Evolutionary conservation across 495 filamentous ascomycete species (phyloP).

Genomic region (Aspergillus saccharolyticus): DNA sequence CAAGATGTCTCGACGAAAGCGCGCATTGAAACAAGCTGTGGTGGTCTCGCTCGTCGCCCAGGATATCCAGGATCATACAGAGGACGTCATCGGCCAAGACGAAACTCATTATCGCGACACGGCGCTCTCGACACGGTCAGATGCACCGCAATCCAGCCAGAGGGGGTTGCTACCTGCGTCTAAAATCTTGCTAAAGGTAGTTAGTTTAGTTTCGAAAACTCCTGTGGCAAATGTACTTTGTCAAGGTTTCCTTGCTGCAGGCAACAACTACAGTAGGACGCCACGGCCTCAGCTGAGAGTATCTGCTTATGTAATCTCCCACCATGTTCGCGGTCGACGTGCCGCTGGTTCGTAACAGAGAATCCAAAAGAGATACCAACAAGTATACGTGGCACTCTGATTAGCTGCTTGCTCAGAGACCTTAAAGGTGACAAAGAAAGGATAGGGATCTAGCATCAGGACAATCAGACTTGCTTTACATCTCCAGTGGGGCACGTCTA

Average conservation of each 20-base stretch:
- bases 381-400: too few species aligned
- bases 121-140: background rate
- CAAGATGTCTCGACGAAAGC: slow-evolving; percentile 32
- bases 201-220: background rate
- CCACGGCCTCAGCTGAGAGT: background rate
- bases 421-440: too few species aligned
- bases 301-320: slow-evolving; percentile 21
- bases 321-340: slow-evolving; percentile 11
- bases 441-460: too few species aligned
- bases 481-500: slow-evolving; percentile 41
- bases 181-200: background rate
- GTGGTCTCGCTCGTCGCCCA: slow-evolving; percentile 25
- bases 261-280: too few species aligned
- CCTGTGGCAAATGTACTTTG: background rate
- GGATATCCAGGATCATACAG: slow-evolving; percentile 26
- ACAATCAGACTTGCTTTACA: too few species aligned
- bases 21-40: slow-evolving; percentile 29
- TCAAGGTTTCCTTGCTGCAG: background rate
- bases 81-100: slow-evolving; percentile 22
- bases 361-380: background rate
- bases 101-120: slow-evolving; percentile 15
- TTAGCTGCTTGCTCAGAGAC: too few species aligned
- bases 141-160: background rate
- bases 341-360: background rate
- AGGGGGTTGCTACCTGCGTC: background rate